Evolutionary conservation across 1,284 basidiomycete genomes (phyloP).

Genomic region (Cryptococcus sp.): DNA sequence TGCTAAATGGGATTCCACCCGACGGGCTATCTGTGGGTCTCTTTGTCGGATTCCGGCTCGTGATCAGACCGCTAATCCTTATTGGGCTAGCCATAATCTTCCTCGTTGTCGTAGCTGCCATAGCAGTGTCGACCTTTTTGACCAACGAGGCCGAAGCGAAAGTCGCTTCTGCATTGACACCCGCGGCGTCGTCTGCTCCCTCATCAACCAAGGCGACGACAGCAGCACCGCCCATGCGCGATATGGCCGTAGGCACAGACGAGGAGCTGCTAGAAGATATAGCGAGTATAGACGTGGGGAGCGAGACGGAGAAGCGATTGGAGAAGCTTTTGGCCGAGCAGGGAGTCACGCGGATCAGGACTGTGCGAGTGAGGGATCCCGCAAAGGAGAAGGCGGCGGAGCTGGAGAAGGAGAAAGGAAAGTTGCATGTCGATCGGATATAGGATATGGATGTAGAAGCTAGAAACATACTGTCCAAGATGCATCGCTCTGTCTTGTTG

Average conservation of each 20-base stretch:
- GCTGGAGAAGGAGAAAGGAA: conserved; percentile 13
- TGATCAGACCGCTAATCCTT: background rate
- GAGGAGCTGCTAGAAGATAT: conserved; percentile 35
- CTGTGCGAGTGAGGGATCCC: conserved; percentile 6
- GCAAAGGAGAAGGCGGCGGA: conserved; percentile 8
- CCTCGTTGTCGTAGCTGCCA: conserved; percentile 40
- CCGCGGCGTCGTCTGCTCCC: conserved; percentile 8
- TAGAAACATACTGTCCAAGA: background rate
- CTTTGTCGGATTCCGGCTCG: background rate
- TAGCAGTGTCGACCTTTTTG: conserved; percentile 27
- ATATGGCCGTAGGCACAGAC: conserved; percentile 42
- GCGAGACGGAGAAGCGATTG: conserved; percentile 28
- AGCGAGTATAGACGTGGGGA: conserved; percentile 18
- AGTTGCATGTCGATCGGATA: conserved; percentile 29
- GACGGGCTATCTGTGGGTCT: conserved; percentile 76
- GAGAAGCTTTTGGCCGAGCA: conserved; percentile 33
- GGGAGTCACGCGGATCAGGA: conserved; percentile 18
- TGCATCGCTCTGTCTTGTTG: background rate
- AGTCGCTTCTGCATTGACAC: conserved; percentile 13
- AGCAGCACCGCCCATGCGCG: conserved; percentile 30
- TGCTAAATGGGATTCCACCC: conserved; percentile 88
- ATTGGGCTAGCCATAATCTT: conserved; percentile 43
- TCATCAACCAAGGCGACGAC: conserved; percentile 4
- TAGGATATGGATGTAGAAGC: background rate
- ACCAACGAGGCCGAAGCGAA: conserved; percentile 1